phyloP scores from a whole-genome alignment of 2,329 filamentous ascomycete genomes.

The Cordyceps farinosa region DNA sequence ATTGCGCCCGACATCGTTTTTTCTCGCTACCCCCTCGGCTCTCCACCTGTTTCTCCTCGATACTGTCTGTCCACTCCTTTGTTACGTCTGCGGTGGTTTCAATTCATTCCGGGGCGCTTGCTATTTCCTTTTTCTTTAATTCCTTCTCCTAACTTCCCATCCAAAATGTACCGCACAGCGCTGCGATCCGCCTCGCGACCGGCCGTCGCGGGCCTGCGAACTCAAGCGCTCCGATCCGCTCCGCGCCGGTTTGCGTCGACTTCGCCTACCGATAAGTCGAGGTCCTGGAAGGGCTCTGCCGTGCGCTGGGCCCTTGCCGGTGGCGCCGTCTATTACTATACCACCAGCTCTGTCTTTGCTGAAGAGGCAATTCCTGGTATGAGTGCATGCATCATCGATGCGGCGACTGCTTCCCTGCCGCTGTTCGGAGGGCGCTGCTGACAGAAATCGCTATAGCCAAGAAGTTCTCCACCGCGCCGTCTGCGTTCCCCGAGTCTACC shows the following conservation, averaged over 20 bases:
- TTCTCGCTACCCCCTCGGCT: background rate
- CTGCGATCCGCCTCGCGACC: conserved; percentile 46
- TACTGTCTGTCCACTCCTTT: conserved; percentile 2
- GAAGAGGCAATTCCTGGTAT: conserved; percentile 69
- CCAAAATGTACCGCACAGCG: conserved; percentile 50
- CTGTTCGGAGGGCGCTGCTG: background rate
- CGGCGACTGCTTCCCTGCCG: background rate
- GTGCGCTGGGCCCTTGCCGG: conserved; percentile 72
- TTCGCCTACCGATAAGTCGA: conserved; percentile 57
- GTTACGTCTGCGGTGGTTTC: conserved; percentile 1
- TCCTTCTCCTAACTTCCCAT: conserved; percentile 13
- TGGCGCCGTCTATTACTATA: conserved; percentile 87
- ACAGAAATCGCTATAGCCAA: conserved; percentile 23
- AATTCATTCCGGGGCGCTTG: background rate
- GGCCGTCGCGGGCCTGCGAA: conserved; percentile 41
- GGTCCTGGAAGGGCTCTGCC: conserved; percentile 77
- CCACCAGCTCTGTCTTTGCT: conserved; percentile 82
- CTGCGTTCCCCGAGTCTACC: conserved; percentile 54
- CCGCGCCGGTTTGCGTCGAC: conserved; percentile 51
- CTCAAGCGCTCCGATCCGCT: conserved; percentile 35
- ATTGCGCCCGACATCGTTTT: conserved; percentile 7
- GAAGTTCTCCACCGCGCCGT: conserved; percentile 37
- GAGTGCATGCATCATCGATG: conserved; percentile 29
- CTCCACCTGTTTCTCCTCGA: background rate
- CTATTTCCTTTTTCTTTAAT: conserved; percentile 17